Evolutionary conservation across 257 asterid genomes (phyloP), one percentile per base, ranked within the genome.

Genomic region (Cinchona pubescens): DNA sequence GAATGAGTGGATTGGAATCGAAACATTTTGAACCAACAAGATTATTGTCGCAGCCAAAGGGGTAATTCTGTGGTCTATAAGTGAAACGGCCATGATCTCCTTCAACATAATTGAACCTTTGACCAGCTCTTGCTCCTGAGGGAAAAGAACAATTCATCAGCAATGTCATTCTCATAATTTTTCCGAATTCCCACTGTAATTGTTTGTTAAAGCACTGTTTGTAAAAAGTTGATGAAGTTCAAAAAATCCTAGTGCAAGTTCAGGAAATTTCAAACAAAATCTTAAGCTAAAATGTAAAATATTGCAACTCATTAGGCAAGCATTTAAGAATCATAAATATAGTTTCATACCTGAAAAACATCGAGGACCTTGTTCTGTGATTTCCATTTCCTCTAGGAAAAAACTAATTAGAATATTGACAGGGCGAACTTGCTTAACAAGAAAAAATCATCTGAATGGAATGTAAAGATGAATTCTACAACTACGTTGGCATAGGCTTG

Each of bases 31-130:
- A 73, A 76, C 46, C 67, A 60, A 73, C 25, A 16, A 67, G 27
- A 43, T 71, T 72, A 62, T 71, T 76, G 46, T 61, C 37, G 53
- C 30, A 35, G 43, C 29, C 25, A 32, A 61, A 45, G 55, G 72
- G 46, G 53, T 79, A 46, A 32, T 49, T 73, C 63, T 60, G 75
- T 40, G 75, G 53, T 80, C 19, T 48, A 68, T 88, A 91, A 12
- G 94, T 74, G 21, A 42, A 67, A 38, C 94, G 90, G 51, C n/a
- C n/a, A n/a, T 82, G 81, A 68, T 87, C 85, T 45, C 37, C 80
- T 51, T 67, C 84, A 67, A 43, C 60, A 23, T 73, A 68, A 66
- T 75, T 62, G n/a, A 78, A 34, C 56, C 21, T 30, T 71, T 75
- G 67, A 32, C 82, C 80, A 58, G 67, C 80, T 81, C 68, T 72